These are phyloP conservation scores for Fusarium sp. DNA, from an alignment of 2,329 filamentous ascomycete genomes.

Conservation along the genomic window DNA sequence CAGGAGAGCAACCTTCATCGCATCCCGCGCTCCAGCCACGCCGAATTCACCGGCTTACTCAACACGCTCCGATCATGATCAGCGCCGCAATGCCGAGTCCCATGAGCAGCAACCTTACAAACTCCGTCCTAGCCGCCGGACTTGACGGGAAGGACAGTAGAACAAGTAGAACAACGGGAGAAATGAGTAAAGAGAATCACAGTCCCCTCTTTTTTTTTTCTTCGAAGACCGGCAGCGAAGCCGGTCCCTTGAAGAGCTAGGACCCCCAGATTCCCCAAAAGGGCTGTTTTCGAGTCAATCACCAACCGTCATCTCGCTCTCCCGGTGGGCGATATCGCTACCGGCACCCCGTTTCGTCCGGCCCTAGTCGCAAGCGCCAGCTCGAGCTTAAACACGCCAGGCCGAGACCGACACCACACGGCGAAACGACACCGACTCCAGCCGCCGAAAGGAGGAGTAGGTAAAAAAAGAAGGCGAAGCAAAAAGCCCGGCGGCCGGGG, in stretches of 20 bases:
- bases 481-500: neutral
- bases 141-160: conserved; percentile 2
- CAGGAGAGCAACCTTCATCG: neutral
- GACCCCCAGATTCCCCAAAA: conserved; percentile 16
- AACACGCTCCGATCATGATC: conserved; percentile 12
- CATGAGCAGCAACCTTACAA: neutral
- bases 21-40: conserved; percentile 2
- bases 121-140: conserved; percentile 4
- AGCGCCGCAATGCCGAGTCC: conserved; percentile 9
- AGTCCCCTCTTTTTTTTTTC: conserved; percentile 7
- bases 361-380: conserved; percentile 31
- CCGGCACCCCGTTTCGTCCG: conserved; percentile 32
- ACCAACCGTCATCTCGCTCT: neutral
- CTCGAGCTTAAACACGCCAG: conserved; percentile 34
- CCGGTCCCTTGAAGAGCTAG: conserved; percentile 26
- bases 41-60: conserved; percentile 27
- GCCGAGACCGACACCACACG: conserved; percentile 25
- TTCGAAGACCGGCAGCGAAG: conserved; percentile 26
- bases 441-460: neutral
- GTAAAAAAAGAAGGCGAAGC: neutral
- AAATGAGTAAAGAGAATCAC: conserved; percentile 19
- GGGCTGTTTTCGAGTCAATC: conserved; percentile 32
- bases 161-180: neutral
- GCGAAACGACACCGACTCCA: neutral
- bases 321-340: conserved; percentile 31